Base-by-base conservation (phyloP, 164 flowering plant species). In the Magnolia sinica region DNA sequence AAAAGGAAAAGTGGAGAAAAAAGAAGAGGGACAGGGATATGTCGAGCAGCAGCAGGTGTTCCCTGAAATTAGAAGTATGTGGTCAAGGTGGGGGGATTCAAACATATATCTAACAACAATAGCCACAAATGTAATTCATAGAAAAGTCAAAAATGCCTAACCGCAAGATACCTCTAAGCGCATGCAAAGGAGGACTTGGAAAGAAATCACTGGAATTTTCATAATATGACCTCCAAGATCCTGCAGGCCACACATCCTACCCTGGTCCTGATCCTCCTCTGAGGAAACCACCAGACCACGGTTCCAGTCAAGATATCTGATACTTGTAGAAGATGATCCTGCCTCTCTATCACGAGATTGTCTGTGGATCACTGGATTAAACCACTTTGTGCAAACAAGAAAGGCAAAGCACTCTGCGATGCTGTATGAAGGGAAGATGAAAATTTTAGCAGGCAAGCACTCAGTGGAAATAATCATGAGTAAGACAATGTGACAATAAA, bases 361-460 rank as follows among this genome's bases (percentile, higher is more conserved):
- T 72, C 93, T 80, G 83, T 93, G 97, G 80, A 93, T 95, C 71
- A 87, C 80, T 70, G 98, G 98, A 82, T 95, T 95, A 64, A 87
- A 84, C 98, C 98, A 95, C 87, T 85, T 92, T 70, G 97, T 95
- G 84, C 97, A 93, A 76, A 93, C 92, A 84, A 95, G 91, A 83
- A 91, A 95, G 7, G 98, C 90, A 88, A 95, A 95, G 85, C 94
- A 93, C 86, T 95, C 89, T 50, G 96, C 97, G 76, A 95, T 93
- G 45, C 98, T 93, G 92, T 29, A 74, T 72, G 64, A 68, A 37
- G 31, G 71, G 37, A 76, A 64, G 9, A 76, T 19, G 18, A 50
- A 23, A 0, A 70, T 2, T 61, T 72, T 45, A 71, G 61, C 61
- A 75, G 45, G 68, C 45, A 51, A 51, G 24, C 7, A 58, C 7